Base-by-base conservation (phyloP, 495 filamentous ascomycete species). In the Immersiella caudata region DNA sequence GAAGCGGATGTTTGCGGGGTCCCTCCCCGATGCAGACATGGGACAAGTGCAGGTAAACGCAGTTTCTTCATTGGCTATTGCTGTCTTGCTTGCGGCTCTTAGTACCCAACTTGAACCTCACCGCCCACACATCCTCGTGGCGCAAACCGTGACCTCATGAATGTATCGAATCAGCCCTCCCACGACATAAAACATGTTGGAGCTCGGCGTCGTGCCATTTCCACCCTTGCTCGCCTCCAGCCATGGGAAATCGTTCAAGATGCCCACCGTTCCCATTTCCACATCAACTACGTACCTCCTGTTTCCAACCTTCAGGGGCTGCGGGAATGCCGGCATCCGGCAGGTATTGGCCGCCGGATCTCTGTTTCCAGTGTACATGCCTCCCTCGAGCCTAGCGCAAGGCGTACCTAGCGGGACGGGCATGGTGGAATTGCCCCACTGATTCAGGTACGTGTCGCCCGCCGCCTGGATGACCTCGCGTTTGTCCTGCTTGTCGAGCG, bases 251-350 rank as follows among this genome's bases (percentile, higher is more conserved):
- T 80, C 78, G 65, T 82, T 69, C 35, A 82, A 76, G 14, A 82
- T 70, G 11, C 79, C 78, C 0, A 83, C 81, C 5, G 78, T 79
- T 0, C 83, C 83, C 24, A 81, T 63, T 22, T 75, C 79, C 71
- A 82, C 80, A 66, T 85, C 83, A 51, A 85, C 80, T 8, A 85
- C 80, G 63, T 83, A 84, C 26, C 80, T 78, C 26, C 83, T 67
- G 67, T 82, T 80, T 1, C 62, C 60, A 25, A 84, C 68, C 20
- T 65, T 33, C 11, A 81, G 75, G 14, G 78, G 79, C 52, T 68
- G 77, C 6, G 75, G 73, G 29, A 81, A 72, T 24, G 40, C 61
- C 1, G 76, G 78, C 2, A 79, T 72, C 24, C 77, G 69, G 46
- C 80, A 82, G 24, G 73, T 75, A 21, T 77, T 68, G 18, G 63